A percentile compares a stretch with the other conserved stretches of the same genome.
Conservation (phyloP, 129 eudicot species). For the Tagetes patula region DNA sequence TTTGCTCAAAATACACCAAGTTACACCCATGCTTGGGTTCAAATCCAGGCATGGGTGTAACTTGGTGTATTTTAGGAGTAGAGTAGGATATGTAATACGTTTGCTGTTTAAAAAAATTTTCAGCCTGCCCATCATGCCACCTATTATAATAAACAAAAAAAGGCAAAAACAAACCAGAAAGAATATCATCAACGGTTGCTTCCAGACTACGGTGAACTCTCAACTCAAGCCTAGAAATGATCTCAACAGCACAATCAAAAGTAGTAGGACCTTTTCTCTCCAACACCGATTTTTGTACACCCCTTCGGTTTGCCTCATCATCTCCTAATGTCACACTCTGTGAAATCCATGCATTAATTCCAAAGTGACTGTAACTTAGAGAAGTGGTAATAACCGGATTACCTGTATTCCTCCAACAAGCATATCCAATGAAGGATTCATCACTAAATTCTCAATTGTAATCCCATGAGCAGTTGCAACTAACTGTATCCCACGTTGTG, state of each 20-base stretch:
- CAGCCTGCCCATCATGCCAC: background rate
- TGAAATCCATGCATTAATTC: constrained; percentile 20
- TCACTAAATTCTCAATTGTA: constrained; percentile 83
- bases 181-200: constrained; percentile 91
- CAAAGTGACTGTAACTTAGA: background rate
- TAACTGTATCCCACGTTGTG: constrained; percentile 97
- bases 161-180: constrained; percentile 53
- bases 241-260: constrained; percentile 85
- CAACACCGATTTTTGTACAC: constrained; percentile 83
- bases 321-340: constrained; percentile 97
- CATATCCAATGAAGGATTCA: constrained; percentile 95
- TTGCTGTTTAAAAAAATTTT: no score
- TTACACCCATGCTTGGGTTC: no score
- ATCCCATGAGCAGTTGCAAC: constrained; percentile 99
- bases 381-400: background rate
- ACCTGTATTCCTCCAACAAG: constrained; percentile 99
- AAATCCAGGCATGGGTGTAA: no score
- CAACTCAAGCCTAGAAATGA: constrained; percentile 78
- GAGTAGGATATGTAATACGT: no score
- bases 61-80: no score
- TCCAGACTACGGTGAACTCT: constrained; percentile 72
- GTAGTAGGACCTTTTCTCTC: constrained; percentile 96
- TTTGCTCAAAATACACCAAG: no score
- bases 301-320: constrained; percentile 96
- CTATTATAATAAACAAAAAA: constrained; percentile 4